phyloP scores from a whole-genome alignment of 495 filamentous ascomycete species.

The Xylaria castorea region DNA sequence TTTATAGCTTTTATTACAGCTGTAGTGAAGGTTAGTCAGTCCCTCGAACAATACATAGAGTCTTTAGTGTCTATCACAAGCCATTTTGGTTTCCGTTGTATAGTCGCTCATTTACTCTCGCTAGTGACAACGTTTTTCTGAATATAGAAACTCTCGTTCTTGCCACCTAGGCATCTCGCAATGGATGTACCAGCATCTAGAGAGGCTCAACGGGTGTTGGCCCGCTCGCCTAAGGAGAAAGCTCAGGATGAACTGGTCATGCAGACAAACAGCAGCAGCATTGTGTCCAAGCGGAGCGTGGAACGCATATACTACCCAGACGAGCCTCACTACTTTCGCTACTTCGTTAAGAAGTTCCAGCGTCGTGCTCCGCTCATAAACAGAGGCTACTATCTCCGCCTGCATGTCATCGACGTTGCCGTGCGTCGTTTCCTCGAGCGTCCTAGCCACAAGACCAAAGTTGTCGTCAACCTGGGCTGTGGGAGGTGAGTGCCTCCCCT shows the following conservation, averaged over 20 bases:
- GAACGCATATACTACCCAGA: constrained; percentile 78
- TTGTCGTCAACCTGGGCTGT: constrained; percentile 87
- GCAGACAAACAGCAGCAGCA: constrained; percentile 91
- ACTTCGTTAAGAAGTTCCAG: constrained; percentile 85
- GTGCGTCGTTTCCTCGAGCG: constrained; percentile 73
- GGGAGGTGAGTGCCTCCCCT: constrained; percentile 71
- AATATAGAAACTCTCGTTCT: neutral
- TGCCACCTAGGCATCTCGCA: neutral
- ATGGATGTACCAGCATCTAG: constrained; percentile 25
- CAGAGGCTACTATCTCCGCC: constrained; percentile 83
- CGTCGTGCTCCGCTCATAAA: constrained; percentile 85
- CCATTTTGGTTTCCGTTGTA: neutral
- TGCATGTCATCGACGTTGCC: constrained; percentile 77
- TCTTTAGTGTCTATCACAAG: neutral
- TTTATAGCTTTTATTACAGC: neutral
- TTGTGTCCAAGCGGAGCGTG: constrained; percentile 88
- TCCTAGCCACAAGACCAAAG: constrained; percentile 65
- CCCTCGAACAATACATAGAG: neutral
- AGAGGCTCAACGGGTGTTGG: constrained; percentile 44
- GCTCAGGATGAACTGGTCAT: constrained; percentile 72
- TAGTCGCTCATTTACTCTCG: neutral
- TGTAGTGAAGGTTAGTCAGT: neutral
- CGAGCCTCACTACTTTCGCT: constrained; percentile 81
- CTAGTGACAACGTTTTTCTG: neutral
- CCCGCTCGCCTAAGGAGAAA: constrained; percentile 38